These are phyloP conservation scores for Acidiella bohemica DNA, from an alignment of 495 filamentous ascomycete species.

Conservation along the genomic window DNA sequence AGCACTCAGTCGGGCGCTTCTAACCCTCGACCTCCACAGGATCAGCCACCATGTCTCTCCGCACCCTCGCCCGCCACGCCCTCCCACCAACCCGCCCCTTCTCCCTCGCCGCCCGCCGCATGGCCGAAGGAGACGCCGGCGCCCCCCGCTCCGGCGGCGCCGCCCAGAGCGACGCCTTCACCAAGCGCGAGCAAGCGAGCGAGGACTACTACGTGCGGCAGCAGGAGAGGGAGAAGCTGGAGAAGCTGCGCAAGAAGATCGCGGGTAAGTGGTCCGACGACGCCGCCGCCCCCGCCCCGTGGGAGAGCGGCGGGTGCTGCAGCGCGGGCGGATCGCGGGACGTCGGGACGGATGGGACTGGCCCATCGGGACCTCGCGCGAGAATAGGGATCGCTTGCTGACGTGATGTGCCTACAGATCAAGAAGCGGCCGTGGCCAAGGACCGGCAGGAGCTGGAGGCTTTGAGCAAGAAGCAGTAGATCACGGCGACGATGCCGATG, in stretches of 20 bases:
- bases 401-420: constrained; percentile 40
- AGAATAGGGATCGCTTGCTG: neutral
- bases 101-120: constrained; percentile 24
- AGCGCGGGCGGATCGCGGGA: no score
- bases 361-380: no score
- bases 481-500: neutral
- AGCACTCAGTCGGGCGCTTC: no score
- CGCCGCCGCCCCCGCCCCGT: no score
- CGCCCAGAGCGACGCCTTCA: constrained; percentile 57
- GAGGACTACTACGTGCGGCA: constrained; percentile 72
- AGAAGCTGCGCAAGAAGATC: constrained; percentile 40
- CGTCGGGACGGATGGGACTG: no score
- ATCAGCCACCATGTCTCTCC: constrained; percentile 15
- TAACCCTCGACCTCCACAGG: no score
- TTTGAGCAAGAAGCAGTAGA: constrained; percentile 12
- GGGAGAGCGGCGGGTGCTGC: no score
- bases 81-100: constrained; percentile 19
- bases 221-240: constrained; percentile 74
- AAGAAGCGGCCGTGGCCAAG: constrained; percentile 13
- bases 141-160: constrained; percentile 33
- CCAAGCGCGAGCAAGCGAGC: constrained; percentile 72
- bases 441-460: constrained; percentile 13
- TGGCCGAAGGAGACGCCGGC: constrained; percentile 37
- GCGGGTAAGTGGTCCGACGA: constrained; percentile 1
- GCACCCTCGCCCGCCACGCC: constrained; percentile 17